A percentile compares a stretch with the other conserved stretches of the same genome.
phyloP scores from a whole-genome alignment of 2,329 filamentous ascomycete genomes.

The Stenocarpella maydis region DNA sequence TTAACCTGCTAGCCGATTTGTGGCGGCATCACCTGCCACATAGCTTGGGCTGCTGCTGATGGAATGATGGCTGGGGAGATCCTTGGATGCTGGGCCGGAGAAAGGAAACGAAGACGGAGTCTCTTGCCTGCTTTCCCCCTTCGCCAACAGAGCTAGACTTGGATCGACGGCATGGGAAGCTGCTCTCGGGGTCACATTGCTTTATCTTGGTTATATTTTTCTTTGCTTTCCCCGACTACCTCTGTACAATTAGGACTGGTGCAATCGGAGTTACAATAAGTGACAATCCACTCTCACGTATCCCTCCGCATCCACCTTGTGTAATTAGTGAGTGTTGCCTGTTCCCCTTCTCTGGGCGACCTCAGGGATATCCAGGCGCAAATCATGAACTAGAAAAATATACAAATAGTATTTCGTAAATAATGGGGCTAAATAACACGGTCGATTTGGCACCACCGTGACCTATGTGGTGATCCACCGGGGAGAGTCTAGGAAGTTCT shows the following conservation, averaged over 20 bases:
- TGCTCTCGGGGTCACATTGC: background rate
- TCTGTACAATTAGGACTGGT: constrained; percentile 17
- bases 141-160: background rate
- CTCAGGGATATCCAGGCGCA: too few species aligned
- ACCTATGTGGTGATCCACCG: too few species aligned
- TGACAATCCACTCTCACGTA: too few species aligned
- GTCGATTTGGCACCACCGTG: too few species aligned
- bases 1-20: background rate
- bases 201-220: background rate
- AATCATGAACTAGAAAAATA: too few species aligned
- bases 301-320: too few species aligned
- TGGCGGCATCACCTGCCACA: background rate
- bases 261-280: background rate
- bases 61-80: background rate
- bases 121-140: background rate
- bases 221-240: background rate
- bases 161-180: background rate
- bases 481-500: too few species aligned
- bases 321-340: too few species aligned
- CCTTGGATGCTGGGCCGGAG: background rate
- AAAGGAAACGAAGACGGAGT: background rate
- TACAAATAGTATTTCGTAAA: too few species aligned
- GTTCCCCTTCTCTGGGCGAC: too few species aligned
- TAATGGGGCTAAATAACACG: too few species aligned
- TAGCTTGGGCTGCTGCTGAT: background rate